These are phyloP conservation scores for Colletotrichum lentis DNA, from an alignment of 2,329 filamentous ascomycete species.

Conservation along the genomic window DNA sequence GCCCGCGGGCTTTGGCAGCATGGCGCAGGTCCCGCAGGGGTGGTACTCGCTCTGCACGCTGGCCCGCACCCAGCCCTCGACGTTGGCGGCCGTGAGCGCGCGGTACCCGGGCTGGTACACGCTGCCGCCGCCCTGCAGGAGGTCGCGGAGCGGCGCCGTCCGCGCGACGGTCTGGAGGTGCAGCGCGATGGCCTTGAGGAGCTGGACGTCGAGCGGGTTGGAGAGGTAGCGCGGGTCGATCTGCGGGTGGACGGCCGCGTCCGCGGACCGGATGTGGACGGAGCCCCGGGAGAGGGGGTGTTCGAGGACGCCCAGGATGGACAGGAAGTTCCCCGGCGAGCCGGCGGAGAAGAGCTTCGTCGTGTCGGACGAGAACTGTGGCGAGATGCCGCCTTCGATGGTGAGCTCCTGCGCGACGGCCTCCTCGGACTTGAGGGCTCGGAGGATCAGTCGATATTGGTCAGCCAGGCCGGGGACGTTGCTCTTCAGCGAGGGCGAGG, in stretches of 20 bases:
- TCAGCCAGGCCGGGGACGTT: neutral
- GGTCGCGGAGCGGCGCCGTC: constrained; percentile 25
- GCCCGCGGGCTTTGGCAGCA: constrained; percentile 36
- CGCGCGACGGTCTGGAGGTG: constrained; percentile 23
- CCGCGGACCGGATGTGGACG: constrained; percentile 29
- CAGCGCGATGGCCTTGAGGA: constrained; percentile 23
- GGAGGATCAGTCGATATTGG: constrained; percentile 25
- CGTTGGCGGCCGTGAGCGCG: constrained; percentile 19
- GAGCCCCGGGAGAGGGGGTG: constrained; percentile 33
- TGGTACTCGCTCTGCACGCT: constrained; percentile 36
- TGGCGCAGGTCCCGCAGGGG: constrained; percentile 32
- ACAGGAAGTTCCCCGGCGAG: constrained; percentile 21
- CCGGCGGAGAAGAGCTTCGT: constrained; percentile 29
- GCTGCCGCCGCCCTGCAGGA: constrained; percentile 23
- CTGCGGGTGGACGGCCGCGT: constrained; percentile 9
- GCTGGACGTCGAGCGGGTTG: constrained; percentile 25
- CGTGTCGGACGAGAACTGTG: constrained; percentile 31
- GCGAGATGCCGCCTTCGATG: constrained; percentile 33
- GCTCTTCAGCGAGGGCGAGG: neutral
- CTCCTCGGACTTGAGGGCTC: constrained; percentile 19
- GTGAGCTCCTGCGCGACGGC: constrained; percentile 25
- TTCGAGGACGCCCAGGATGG: constrained; percentile 30
- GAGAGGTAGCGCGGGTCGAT: constrained; percentile 34
- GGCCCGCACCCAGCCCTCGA: constrained; percentile 21
- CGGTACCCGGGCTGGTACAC: constrained; percentile 29